Evolutionary conservation across 2,329 filamentous ascomycete species (phyloP).

Genomic region (Talaromyces verruculosus): DNA sequence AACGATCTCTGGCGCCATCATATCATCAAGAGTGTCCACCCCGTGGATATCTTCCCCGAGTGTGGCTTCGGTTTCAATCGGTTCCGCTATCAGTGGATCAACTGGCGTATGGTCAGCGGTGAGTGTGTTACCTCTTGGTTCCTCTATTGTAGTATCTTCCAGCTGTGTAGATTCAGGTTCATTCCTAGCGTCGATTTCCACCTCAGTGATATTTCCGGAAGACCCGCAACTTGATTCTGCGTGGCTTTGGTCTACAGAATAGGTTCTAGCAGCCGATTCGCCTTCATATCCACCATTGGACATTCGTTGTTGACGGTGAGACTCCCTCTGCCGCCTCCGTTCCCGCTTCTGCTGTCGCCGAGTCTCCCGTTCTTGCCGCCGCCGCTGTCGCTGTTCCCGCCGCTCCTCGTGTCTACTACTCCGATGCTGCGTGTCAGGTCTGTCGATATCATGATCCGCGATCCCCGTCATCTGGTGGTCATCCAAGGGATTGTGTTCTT

Average conservation of each 20-base stretch:
- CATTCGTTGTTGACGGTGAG: constrained; percentile 15
- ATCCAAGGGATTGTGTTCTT: background rate
- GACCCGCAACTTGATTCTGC: background rate
- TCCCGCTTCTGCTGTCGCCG: too few species aligned
- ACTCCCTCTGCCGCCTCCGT: too few species aligned
- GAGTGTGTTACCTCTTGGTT: background rate
- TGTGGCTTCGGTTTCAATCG: background rate
- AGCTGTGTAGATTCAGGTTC: background rate
- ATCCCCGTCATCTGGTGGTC: background rate
- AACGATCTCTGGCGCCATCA: background rate
- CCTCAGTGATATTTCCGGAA: background rate
- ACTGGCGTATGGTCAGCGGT: background rate
- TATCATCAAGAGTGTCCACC: background rate
- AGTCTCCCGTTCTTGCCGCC: too few species aligned
- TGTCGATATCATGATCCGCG: background rate
- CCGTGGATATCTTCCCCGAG: background rate
- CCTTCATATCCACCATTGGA: background rate
- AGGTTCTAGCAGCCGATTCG: background rate
- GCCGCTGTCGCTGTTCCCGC: too few species aligned
- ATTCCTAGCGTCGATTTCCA: background rate
- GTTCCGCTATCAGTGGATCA: background rate
- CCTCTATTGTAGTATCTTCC: background rate
- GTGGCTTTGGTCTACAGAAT: background rate
- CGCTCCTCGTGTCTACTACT: constrained; percentile 19
- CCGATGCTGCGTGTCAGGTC: constrained; percentile 1